Evolutionary conservation across 202 grass and related monocot species (phyloP), one percentile per base, ranked within the genome.

Genomic region (Saccharum hybrid): DNA sequence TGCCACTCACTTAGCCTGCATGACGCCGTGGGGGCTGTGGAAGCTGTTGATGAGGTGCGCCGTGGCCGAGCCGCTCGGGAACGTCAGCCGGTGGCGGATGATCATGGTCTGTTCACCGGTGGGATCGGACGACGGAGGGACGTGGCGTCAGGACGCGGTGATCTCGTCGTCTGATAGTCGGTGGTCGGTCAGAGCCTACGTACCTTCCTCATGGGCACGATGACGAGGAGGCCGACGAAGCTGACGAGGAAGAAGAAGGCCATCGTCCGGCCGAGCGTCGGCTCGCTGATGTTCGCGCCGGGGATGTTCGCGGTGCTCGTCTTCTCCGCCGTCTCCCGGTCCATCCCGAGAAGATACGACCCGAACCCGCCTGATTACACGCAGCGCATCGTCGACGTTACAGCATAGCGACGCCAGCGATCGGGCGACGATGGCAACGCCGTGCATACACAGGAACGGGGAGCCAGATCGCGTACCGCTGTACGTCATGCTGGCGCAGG

Each of bases 41-140:
- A 94, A 89, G 77, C 92, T 89, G 80, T 94, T 94, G 80, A 94
- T 94, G 42, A 94, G 81, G 68, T 91, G 80, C 28, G 92, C 92
- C 68, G 92, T 94, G 11, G 92, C 92, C 1, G 86, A 82, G 19
- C 92, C 92, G 66, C 92, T 94, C 38, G 92, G 92, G 34, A 88
- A 94, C 11, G 88, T 91, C 41, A 94, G 66, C 39, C 82, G 84
- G 67, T 94, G 89, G 0, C 83, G 76, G 69, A 91, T 82, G 83
- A 94, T 89, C 92, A 91, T 94, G 15, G 87, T 89, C 87, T 89
- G 63, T 38, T 11, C 66, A 34, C 31, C 39, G 18, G 26, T 10
- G 7, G 16, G 62, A 15, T 9, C 2, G 49, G 16, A 54, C 48
- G 46, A 54, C 5, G 49, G 49, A 15, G 49, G 6, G 3, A 59